These are phyloP conservation scores for Echium plantagineum DNA, from an alignment of 257 asterid genomes.

Conservation along the genomic window DNA sequence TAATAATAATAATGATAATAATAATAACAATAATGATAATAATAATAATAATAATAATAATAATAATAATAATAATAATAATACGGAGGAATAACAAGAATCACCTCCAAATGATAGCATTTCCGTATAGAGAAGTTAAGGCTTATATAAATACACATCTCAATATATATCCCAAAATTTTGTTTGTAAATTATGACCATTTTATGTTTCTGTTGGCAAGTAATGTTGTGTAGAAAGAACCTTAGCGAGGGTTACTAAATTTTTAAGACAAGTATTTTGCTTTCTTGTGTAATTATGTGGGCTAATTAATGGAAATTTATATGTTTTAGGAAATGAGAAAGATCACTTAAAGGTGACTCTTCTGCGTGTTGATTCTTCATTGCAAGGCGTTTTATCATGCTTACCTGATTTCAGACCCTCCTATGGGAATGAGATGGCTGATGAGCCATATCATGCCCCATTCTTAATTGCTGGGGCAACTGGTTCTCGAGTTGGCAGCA, in stretches of 20 bases:
- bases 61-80: not conserved
- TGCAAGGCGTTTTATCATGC: constrained; percentile 93
- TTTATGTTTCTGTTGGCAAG: too few species aligned
- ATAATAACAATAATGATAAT: too few species aligned
- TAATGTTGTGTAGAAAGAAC: too few species aligned
- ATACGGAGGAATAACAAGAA: too few species aligned
- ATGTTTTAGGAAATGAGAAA: constrained; percentile 77
- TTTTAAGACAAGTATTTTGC: not conserved
- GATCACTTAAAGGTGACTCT: constrained; percentile 99
- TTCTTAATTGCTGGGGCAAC: constrained; percentile 93
- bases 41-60: too few species aligned
- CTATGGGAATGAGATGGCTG: constrained; percentile 53
- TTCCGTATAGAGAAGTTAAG: too few species aligned
- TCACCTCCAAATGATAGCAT: too few species aligned
- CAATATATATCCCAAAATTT: too few species aligned
- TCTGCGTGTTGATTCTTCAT: constrained; percentile 89
- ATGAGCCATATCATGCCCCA: constrained; percentile 41
- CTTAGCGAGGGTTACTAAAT: not conserved
- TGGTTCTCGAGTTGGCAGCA: constrained; percentile 82
- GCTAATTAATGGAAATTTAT: constrained; percentile 23
- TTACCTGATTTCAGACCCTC: constrained; percentile 96
- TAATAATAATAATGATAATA: not conserved
- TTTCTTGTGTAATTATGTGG: not conserved
- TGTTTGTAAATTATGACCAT: too few species aligned
- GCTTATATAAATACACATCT: too few species aligned